A percentile compares a stretch with the other conserved stretches of the same genome.
Conservation (phyloP, 352 stramenopile species). For the Phytophthora idaei region DNA sequence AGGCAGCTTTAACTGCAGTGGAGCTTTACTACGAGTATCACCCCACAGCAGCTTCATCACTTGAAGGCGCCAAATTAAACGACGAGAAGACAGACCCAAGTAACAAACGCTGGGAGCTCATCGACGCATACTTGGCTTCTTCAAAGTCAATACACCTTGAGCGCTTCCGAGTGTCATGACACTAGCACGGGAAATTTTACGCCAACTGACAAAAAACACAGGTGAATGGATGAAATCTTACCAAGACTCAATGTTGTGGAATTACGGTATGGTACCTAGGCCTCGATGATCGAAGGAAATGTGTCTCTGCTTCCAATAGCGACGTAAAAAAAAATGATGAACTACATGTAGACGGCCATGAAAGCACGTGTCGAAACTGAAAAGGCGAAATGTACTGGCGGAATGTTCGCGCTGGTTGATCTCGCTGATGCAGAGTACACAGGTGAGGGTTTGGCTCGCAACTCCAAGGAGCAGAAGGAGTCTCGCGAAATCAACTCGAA, state of each 20-base stretch:
- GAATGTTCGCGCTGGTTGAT: slow-evolving; percentile 56
- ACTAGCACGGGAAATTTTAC: not conserved
- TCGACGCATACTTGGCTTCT: slow-evolving; percentile 26
- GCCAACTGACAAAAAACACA: no score
- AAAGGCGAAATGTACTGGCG: slow-evolving; percentile 24
- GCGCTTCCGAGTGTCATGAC: slow-evolving; percentile 22
- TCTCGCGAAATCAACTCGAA: no score
- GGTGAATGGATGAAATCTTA: no score
- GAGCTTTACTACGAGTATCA: slow-evolving; percentile 53
- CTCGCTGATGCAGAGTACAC: slow-evolving; percentile 65
- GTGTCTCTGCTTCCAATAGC: no score
- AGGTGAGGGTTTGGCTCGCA: slow-evolving; percentile 40
- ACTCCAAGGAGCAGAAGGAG: slow-evolving; percentile 16
- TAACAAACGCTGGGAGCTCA: slow-evolving; percentile 26
- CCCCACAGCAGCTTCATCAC: slow-evolving; percentile 9
- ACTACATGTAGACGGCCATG: no score
- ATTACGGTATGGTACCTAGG: no score
- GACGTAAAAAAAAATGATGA: no score
- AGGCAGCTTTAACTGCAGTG: slow-evolving; percentile 37
- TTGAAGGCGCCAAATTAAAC: not conserved
- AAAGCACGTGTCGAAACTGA: slow-evolving; percentile 26
- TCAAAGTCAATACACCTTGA: slow-evolving; percentile 25
- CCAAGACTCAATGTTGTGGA: no score
- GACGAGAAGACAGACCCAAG: not conserved
- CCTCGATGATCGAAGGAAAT: no score